Base-by-base conservation (phyloP, 2,329 filamentous ascomycete species). In the Lachnellula cervina region DNA sequence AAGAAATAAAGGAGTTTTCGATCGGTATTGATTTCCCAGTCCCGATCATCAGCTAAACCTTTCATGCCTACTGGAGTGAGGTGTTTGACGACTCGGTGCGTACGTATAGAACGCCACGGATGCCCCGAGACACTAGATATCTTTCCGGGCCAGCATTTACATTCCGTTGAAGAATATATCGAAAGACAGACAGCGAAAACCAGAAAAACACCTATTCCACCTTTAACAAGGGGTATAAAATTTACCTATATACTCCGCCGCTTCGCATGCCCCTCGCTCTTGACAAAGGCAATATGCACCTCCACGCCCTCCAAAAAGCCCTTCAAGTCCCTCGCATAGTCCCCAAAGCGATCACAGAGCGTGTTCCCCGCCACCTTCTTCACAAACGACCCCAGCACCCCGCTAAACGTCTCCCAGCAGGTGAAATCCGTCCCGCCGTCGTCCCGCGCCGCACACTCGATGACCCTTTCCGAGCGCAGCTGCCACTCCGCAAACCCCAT, bases 391-490 rank as follows among this genome's bases (percentile, higher is more conserved):
- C 68, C 71, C 55, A 77, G 38, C 5, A 68, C 49, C 0, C 76
- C 74, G 40, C 72, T 72, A 60, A 76, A 76, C n/a, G 75, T 77
- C 69, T 78, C 75, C 71, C 71, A 76, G 65, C 70, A 73, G 13
- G 56, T 62, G 61, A 77, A 78, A 58, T 72, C 70, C 19, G 71
- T 74, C 14, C 66, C 69, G 17, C 62, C 66, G 5, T 62, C 63
- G 9, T 56, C 68, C 17, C 73, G 68, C 63, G 76, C 75, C 34
- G 73, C 62, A 55, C 77, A 70, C 62, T 78, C 76, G 65, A 77
- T 75, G 14, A 76, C 70, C 47, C 74, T 66, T 67, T 77, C 74
- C 4, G 64, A 65, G 14, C 66, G 63, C 40, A 76, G 61, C 53
- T 74, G 62, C 63, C 72, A 68, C 11, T 55, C 54, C 1, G 69